Evolutionary conservation across 208 protist genomes (phyloP), one percentile per base, ranked within the genome.

Genomic region (Acanthamoeba sp.): DNA sequence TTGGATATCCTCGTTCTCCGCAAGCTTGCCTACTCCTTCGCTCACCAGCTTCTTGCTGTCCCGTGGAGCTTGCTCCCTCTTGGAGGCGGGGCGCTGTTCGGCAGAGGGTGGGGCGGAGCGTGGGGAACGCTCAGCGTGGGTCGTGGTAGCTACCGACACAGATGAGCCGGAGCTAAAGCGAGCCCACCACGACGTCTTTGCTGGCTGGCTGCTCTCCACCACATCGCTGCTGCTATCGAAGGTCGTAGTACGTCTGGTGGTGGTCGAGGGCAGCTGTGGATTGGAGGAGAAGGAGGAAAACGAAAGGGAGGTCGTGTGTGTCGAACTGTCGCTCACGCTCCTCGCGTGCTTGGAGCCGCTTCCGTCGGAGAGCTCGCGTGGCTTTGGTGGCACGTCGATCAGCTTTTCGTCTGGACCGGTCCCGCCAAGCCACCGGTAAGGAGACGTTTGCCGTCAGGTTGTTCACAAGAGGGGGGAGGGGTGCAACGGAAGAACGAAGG

Each of bases 231-330:
- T 9, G 59, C 5, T 32, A 9, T 9, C 9, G 59, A 36, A 29
- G n/a, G 64, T 38, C 6, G 45, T 48, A 2, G 45, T 48, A 48
- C 3, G 45, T n/a, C n/a, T 48, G 29, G 73, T 52, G n/a, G 73
- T 52, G 42, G 73, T 32, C 20, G 73, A 82, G 4, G 32, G 38
- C 12, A 29, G 18, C 2, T 59, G 9, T 1, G 82, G 55, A 24
- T 38, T 45, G 34, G 55, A 89, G 3, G 82, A 45, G 55, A 89
- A 89, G 32, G 82, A 89, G 7, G 55, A 89, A 32, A 66, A 64
- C 1, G 82, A 66, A n/a, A 64, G 20, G 12, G 18, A 32, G 12
- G 29, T 24, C 29, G 82, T 45, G 7, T 45, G n/a, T 27, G 38
- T n/a, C 5, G 40, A 36, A 14, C 32, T 16, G 4, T 42, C 29